These are phyloP conservation scores for Albatrellus ellisii DNA, from an alignment of 768 basidiomycete genomes.

Conservation along the genomic window DNA sequence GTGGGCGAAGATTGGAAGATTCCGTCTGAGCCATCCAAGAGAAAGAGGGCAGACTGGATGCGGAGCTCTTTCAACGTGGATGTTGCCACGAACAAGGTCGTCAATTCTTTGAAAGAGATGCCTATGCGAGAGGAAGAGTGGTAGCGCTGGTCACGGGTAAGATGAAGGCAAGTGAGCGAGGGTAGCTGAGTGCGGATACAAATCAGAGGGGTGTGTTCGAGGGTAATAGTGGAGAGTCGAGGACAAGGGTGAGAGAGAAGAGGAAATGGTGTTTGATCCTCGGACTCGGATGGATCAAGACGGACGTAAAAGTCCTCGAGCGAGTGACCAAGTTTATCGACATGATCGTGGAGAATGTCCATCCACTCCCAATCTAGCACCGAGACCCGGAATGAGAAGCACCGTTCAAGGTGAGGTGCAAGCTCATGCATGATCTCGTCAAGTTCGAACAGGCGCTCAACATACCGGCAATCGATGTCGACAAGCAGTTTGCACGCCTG, in stretches of 20 bases:
- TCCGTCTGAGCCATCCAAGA: constrained; percentile 15
- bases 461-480: constrained; percentile 18
- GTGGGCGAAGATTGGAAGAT: constrained; percentile 15
- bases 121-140: constrained; percentile 14
- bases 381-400: constrained; percentile 19
- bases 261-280: constrained; percentile 16
- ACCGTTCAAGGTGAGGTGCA: constrained; percentile 18
- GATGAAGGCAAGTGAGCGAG: constrained; percentile 14
- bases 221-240: constrained; percentile 15
- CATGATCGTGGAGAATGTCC: constrained; percentile 15
- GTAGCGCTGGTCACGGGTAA: constrained; percentile 19
- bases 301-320: constrained; percentile 19
- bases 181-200: constrained; percentile 17
- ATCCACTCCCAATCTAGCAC: constrained; percentile 19
- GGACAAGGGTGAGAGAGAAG: constrained; percentile 18
- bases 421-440: constrained; percentile 16
- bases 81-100: constrained; percentile 9
- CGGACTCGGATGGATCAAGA: constrained; percentile 17
- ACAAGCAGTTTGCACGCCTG: constrained; percentile 18
- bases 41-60: constrained; percentile 17
- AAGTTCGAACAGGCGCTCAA: constrained; percentile 15
- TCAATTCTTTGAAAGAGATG: constrained; percentile 18
- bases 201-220: constrained; percentile 19
- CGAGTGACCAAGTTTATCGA: constrained; percentile 15
- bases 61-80: constrained; percentile 16